Evolutionary conservation across 2,329 filamentous ascomycete genomes (phyloP).

Genomic region (Calonectria pseudoturangicola): DNA sequence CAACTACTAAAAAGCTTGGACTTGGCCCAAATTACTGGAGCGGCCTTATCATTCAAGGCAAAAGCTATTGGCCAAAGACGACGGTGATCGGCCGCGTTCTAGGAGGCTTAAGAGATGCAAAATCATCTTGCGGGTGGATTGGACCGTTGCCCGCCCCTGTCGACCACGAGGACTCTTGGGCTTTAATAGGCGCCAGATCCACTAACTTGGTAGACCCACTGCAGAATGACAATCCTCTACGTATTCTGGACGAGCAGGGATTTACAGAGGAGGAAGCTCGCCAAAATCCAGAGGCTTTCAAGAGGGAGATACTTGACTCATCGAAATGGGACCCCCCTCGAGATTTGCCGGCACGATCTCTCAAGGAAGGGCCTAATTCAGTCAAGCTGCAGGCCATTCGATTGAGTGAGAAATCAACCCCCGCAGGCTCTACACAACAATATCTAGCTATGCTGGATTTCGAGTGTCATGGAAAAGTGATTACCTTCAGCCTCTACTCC

Average conservation of each 20-base stretch:
- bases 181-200: background rate
- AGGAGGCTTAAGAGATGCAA: background rate
- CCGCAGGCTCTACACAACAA: background rate
- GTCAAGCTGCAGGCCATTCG: constrained; percentile 1
- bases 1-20: background rate
- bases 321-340: background rate
- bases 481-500: background rate
- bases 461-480: constrained; percentile 3
- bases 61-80: constrained; percentile 18
- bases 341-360: background rate
- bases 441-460: constrained; percentile 6
- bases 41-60: background rate
- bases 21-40: background rate
- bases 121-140: constrained; percentile 5
- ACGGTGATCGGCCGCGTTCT: constrained; percentile 15
- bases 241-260: background rate
- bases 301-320: background rate
- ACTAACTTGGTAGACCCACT: background rate
- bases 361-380: background rate
- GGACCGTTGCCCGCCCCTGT: background rate
- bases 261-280: background rate
- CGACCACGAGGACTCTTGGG: background rate
- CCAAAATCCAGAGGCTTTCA: background rate
- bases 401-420: background rate
- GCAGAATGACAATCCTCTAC: background rate